Percentiles rank a stretch among this genome's conserved stretches.
These are phyloP conservation scores for Golubevia pallescens DNA, from an alignment of 1,284 basidiomycete genomes.

Conservation along the genomic window DNA sequence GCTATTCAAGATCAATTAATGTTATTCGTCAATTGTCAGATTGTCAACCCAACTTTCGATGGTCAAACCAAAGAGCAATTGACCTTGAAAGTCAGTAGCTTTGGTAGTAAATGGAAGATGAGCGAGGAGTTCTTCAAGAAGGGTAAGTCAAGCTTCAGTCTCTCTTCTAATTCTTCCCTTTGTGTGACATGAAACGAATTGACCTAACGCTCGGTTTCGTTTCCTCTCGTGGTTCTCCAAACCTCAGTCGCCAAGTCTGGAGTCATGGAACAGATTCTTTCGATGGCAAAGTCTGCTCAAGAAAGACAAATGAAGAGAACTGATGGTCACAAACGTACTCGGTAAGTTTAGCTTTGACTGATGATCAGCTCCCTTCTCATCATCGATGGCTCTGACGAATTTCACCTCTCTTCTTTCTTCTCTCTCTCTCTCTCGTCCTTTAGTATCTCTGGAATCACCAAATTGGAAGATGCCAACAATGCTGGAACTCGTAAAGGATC, in stretches of 20 bases:
- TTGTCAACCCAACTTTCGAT: conserved; percentile 63
- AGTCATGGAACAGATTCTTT: conserved; percentile 58
- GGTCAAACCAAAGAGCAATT: conserved; percentile 64
- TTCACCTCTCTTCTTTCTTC: no score
- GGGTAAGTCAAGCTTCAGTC: conserved; percentile 9
- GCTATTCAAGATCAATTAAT: conserved; percentile 59
- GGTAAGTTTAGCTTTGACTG: conserved; percentile 3
- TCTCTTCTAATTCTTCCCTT: no score
- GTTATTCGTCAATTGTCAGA: conserved; percentile 64
- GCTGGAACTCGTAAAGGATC: conserved; percentile 83
- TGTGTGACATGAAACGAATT: not conserved
- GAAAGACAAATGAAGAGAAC: conserved; percentile 57
- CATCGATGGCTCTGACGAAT: no score
- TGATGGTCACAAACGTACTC: conserved; percentile 56
- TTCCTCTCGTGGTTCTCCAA: not conserved
- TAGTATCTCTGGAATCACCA: conserved; percentile 82
- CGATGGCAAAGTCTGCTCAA: conserved; percentile 57
- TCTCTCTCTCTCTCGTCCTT: not conserved
- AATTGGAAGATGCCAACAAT: conserved; percentile 96
- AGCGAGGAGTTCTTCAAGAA: conserved; percentile 58
- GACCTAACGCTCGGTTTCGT: not conserved
- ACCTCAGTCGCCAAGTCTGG: conserved; percentile 42
- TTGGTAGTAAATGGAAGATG: conserved; percentile 62
- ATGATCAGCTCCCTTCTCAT: no score
- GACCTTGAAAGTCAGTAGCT: conserved; percentile 57